Evolutionary conservation across 2,329 filamentous ascomycete genomes (phyloP), one percentile per base, ranked within the genome.

Genomic region (Parafenestella ontariensis): DNA sequence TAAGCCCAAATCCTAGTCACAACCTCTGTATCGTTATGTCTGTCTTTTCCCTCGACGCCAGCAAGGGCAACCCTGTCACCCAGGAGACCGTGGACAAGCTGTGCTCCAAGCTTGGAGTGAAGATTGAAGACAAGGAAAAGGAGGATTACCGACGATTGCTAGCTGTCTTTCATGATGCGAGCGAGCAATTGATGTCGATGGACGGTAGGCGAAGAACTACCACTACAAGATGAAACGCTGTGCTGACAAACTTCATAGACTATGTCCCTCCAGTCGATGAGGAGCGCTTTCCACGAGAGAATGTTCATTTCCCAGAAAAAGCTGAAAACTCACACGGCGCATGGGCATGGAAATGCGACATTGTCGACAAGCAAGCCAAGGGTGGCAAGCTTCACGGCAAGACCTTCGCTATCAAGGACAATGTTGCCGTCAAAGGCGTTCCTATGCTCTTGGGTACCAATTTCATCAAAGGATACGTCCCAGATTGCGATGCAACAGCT

Each of bases 321-420:
- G 26, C 61, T 10, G 68, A 76, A 5, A 79, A 80, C 39, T 54
- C 66, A 4, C 65, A 77, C 31, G 73, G 74, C 2, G 79, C 77
- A 1, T 81, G 79, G 78, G 79, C 78, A 5, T 79, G 77, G 76
- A 73, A 64, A 45, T 78, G 73, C 45, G 71, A 59, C 20, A 74
- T 77, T 50, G 59, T 65, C 46, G 75, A 77, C 54, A 61, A 68
- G 9, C 49, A 58, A 34, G 41, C 42, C 5, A 48, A 65, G 10
- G 52, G 62, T 3, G 62, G 67, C 21, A 61, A 76, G 21, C 70
- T 82, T 6, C 54, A 72, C 5, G 76, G 76, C 31, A 77, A 77
- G 53, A 68, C 54, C 0, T 58, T 73, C 6, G 66, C 56, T 1
- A 39, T 73, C 3, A 75, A 75, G 36, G 72, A 75, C 49, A 74